Evolutionary conservation across 2,329 filamentous ascomycete species (phyloP).

Genomic region (Cladosporium sp.): DNA sequence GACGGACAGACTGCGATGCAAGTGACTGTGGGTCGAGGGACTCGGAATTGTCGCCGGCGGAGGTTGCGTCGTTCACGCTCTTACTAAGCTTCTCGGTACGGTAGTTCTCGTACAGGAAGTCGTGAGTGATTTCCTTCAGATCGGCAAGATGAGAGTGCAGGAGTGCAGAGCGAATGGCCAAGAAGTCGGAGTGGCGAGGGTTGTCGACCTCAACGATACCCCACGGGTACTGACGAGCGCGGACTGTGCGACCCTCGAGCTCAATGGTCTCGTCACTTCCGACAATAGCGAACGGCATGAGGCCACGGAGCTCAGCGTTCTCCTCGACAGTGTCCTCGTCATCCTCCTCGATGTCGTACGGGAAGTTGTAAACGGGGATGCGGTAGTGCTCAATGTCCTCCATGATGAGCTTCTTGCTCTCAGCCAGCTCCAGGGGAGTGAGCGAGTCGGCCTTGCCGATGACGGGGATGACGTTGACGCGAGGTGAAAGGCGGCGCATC

Average conservation of each 20-base stretch:
- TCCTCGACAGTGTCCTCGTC: slow-evolving; percentile 99
- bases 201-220: slow-evolving; percentile 99
- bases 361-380: slow-evolving; percentile 99
- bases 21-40: slow-evolving; percentile 98
- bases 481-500: slow-evolving; percentile 97
- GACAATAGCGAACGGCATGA: slow-evolving; percentile 99
- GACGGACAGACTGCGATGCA: slow-evolving; percentile 91
- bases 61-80: slow-evolving; percentile 73
- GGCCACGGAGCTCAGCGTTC: slow-evolving; percentile 92
- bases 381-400: slow-evolving; percentile 99
- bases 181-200: slow-evolving; percentile 96
- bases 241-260: slow-evolving; percentile 86
- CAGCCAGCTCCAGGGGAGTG: slow-evolving; percentile 91
- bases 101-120: slow-evolving; percentile 99
- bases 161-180: slow-evolving; percentile 93
- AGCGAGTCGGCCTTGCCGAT: slow-evolving; percentile 98
- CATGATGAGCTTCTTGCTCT: slow-evolving; percentile 99
- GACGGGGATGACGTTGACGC: slow-evolving; percentile 98
- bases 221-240: slow-evolving; percentile 97
- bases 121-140: slow-evolving; percentile 98
- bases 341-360: slow-evolving; percentile 98
- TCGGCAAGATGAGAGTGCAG: slow-evolving; percentile 97
- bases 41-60: slow-evolving; percentile 55
- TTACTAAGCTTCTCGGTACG: slow-evolving; percentile 99
- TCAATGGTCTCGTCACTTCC: slow-evolving; percentile 95